These are phyloP conservation scores for Uronychia binucleata DNA, from an alignment of 73 alveolate genomes.

Conservation along the genomic window DNA sequence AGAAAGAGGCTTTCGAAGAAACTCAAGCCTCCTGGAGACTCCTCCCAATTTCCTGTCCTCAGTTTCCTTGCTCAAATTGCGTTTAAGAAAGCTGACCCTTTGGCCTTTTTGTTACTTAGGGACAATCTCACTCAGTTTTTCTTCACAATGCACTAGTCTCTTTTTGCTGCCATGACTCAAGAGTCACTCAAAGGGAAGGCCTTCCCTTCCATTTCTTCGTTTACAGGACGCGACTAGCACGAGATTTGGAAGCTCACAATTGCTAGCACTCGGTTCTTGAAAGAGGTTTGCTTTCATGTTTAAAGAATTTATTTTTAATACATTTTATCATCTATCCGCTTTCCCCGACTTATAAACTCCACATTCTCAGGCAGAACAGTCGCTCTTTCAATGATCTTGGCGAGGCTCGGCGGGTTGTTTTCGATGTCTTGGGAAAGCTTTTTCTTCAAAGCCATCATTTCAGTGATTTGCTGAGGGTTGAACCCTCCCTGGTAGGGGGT, in stretches of 20 bases:
- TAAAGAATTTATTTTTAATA: too few species aligned
- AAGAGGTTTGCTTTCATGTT: too few species aligned
- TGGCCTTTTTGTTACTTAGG: too few species aligned
- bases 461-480: neutral
- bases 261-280: neutral
- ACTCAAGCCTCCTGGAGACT: too few species aligned
- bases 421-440: neutral
- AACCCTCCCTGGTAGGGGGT: neutral
- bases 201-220: neutral
- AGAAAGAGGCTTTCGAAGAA: too few species aligned
- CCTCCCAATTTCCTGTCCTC: too few species aligned
- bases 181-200: neutral
- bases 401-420: neutral
- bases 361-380: neutral
- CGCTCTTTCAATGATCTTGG: neutral
- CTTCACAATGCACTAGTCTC: too few species aligned
- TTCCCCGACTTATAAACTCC: neutral
- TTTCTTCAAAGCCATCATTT: neutral
- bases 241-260: neutral
- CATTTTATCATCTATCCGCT: neutral
- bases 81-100: too few species aligned
- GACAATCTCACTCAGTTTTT: too few species aligned
- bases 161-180: neutral
- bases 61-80: too few species aligned
- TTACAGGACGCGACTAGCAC: neutral